These are phyloP conservation scores for Yamadazyma sp. DNA, from an alignment of 1,139 yeast species.

Conservation along the genomic window DNA sequence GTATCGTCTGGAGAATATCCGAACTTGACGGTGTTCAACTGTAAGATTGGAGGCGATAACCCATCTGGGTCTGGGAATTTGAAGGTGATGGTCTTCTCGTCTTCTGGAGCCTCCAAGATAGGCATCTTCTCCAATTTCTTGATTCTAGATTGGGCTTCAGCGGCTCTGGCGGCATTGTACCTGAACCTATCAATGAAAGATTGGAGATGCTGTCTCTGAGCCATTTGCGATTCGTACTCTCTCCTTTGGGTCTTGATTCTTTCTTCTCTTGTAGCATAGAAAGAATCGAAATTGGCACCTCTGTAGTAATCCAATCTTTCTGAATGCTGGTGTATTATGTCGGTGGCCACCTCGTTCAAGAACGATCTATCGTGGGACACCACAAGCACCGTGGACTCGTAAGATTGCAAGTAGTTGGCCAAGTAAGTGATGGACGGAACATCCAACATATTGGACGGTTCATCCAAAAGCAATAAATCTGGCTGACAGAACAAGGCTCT, in stretches of 20 bases:
- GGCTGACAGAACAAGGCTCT: conserved; percentile 98
- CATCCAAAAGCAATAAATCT: conserved; percentile 87
- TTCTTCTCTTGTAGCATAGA: conserved; percentile 92
- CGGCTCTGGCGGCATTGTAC: conserved; percentile 95
- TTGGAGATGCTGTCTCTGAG: conserved; percentile 89
- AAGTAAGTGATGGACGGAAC: conserved; percentile 95
- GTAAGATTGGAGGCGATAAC: conserved; percentile 91
- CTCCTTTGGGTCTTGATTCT: conserved; percentile 89
- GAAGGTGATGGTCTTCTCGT: conserved; percentile 81
- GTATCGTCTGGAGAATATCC: conserved; percentile 72
- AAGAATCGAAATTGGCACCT: conserved; percentile 90
- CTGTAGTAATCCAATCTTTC: conserved; percentile 95
- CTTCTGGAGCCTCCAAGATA: conserved; percentile 89
- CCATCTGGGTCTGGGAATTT: conserved; percentile 94
- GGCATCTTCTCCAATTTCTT: conserved; percentile 95
- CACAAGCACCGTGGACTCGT: conserved; percentile 88
- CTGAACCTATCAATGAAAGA: conserved; percentile 92
- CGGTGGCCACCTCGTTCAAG: conserved; percentile 96
- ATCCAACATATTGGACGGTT: conserved; percentile 99
- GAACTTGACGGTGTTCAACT: conserved; percentile 81
- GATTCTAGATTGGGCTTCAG: conserved; percentile 97
- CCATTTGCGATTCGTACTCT: conserved; percentile 97
- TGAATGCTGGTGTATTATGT: conserved; percentile 94
- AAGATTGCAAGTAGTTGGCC: conserved; percentile 84
- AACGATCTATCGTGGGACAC: conserved; percentile 98